Evolutionary conservation across 345 rosid species (phyloP).

Genomic region (Gossypium bickii): DNA sequence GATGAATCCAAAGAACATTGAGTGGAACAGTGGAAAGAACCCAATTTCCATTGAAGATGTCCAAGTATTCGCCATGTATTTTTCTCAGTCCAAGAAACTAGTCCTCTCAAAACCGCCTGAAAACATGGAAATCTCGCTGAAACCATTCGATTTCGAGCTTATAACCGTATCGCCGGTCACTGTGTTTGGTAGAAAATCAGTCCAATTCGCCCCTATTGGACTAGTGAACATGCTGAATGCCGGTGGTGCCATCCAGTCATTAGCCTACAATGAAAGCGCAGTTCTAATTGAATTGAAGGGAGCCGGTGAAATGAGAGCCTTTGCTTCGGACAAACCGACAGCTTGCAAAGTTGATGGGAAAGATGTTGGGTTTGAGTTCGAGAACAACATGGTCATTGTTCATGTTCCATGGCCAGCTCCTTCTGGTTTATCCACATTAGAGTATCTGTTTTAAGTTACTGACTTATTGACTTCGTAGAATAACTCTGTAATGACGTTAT

Average conservation of each 20-base stretch:
- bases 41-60: conserved; percentile 64
- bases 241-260: conserved; percentile 73
- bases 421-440: conserved; percentile 37
- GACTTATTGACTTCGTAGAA: neutral
- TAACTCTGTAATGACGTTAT: neutral
- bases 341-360: conserved; percentile 57
- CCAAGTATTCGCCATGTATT: conserved; percentile 58
- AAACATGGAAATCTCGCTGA: conserved; percentile 49
- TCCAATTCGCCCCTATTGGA: conserved; percentile 78
- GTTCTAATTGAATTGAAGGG: conserved; percentile 59
- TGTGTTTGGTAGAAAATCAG: conserved; percentile 30
- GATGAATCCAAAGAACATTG: conserved; percentile 57
- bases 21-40: conserved; percentile 73
- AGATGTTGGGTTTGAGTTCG: conserved; percentile 54
- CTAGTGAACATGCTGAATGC: conserved; percentile 82
- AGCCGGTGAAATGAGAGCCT: conserved; percentile 64
- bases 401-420: conserved; percentile 66
- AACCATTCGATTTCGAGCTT: conserved; percentile 83
- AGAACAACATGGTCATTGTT: conserved; percentile 40
- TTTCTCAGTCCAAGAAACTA: conserved; percentile 63
- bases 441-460: conserved; percentile 47
- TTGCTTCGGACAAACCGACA: conserved; percentile 60
- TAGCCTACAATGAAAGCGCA: conserved; percentile 30
- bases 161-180: conserved; percentile 68
- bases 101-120: conserved; percentile 49